Percentiles rank a stretch among this genome's conserved stretches.
Evolutionary conservation across 164 flowering plant species (phyloP).

Genomic region (Kingdonia uniflora): DNA sequence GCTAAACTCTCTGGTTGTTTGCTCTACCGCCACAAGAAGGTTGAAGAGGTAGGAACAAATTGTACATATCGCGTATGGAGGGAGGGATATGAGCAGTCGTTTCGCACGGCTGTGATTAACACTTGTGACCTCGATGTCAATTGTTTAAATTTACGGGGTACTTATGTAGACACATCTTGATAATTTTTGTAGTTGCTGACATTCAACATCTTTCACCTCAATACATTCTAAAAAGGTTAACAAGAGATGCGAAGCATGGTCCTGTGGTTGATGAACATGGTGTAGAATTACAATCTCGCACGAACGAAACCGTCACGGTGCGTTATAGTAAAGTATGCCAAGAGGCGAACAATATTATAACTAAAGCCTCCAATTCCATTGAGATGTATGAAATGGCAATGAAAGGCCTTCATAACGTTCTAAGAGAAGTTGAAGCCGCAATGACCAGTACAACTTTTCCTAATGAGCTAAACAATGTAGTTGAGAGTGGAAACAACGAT

Average conservation of each 20-base stretch:
- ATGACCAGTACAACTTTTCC: neutral
- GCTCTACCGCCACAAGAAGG: neutral
- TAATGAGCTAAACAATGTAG: too few species aligned
- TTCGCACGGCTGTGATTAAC: neutral
- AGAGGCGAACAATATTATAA: slow-evolving; percentile 1
- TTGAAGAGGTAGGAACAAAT: neutral
- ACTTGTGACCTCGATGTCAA: neutral
- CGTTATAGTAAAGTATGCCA: slow-evolving; percentile 1
- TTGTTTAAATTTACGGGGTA: neutral
- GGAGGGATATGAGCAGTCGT: neutral
- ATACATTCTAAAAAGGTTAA: slow-evolving; percentile 5
- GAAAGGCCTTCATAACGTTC: neutral
- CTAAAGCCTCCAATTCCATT: neutral
- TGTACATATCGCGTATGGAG: neutral
- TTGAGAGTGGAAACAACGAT: too few species aligned
- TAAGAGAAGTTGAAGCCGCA: neutral
- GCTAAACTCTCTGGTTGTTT: neutral
- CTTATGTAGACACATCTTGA: neutral
- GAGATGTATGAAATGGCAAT: neutral
- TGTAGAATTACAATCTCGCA: neutral
- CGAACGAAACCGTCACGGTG: neutral
- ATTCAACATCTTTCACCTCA: slow-evolving; percentile 8
- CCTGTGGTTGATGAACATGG: neutral
- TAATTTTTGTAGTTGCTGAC: neutral
- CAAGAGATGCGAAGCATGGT: slow-evolving; percentile 7